phyloP scores from a whole-genome alignment of 306 rosid genomes.

The Quercus bicolor region DNA sequence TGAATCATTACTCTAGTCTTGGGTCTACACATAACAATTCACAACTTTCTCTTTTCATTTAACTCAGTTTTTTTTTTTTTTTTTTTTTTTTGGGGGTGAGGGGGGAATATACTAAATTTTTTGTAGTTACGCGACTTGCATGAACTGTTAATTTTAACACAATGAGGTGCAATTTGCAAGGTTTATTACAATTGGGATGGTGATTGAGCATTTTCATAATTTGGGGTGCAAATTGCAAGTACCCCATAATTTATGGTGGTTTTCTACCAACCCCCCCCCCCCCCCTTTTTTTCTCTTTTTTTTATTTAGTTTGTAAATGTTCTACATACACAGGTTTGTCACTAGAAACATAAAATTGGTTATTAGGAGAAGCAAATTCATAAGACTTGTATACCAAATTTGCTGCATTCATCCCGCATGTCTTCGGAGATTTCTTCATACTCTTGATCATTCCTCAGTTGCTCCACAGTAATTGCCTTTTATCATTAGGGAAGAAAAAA shows the following conservation, averaged over 20 bases:
- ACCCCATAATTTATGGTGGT: no score
- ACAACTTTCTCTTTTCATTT: not conserved
- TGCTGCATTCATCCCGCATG: constrained; percentile 80
- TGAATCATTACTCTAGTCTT: not conserved
- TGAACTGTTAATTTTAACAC: not conserved
- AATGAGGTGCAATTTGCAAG: no score
- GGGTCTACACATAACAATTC: not conserved
- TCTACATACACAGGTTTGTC: not conserved
- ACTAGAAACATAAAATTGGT: not conserved
- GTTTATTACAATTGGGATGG: no score
- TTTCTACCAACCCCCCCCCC: no score
- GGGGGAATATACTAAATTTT: no score
- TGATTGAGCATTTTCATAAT: no score
- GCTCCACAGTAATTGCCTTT: constrained; percentile 61
- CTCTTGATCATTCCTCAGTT: constrained; percentile 49
- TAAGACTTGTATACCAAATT: constrained; percentile 55
- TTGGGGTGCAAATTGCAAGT: no score
- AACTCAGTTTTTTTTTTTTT: not conserved
- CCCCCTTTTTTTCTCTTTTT: no score
- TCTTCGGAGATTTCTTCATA: constrained; percentile 75
- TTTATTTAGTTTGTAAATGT: no score
- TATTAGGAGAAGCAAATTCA: not conserved
- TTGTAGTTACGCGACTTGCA: not conserved
- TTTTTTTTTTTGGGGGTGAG: no score
- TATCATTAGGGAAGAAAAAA: constrained; percentile 10